phyloP scores from a whole-genome alignment of 352 stramenopile genomes.

The Phytophthora tubulina region DNA sequence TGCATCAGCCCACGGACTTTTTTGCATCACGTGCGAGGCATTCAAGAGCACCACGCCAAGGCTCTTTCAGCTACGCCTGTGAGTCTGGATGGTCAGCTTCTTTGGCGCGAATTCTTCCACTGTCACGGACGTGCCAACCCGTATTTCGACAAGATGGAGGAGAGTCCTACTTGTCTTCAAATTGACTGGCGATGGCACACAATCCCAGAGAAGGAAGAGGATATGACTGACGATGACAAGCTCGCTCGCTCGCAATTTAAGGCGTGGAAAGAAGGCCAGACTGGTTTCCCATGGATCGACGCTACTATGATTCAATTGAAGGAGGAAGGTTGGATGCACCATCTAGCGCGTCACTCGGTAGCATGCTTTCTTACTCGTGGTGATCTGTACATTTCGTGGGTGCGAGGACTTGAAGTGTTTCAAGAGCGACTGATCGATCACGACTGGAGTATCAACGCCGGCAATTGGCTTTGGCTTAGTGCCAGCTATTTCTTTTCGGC shows the following conservation, averaged over 20 bases:
- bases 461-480: constrained; percentile 98
- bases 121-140: constrained; percentile 78
- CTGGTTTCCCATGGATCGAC: constrained; percentile 98
- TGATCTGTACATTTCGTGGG: constrained; percentile 97
- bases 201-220: constrained; percentile 71
- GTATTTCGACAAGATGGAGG: constrained; percentile 93
- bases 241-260: constrained; percentile 84
- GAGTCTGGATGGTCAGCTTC: constrained; percentile 93
- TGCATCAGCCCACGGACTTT: constrained; percentile 93
- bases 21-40: constrained; percentile 89
- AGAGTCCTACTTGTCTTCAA: constrained; percentile 61
- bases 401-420: constrained; percentile 92
- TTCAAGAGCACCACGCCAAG: constrained; percentile 76
- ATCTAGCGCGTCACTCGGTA: constrained; percentile 94
- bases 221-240: constrained; percentile 89
- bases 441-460: constrained; percentile 97
- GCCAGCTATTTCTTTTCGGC: constrained; percentile 97
- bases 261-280: constrained; percentile 95
- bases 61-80: constrained; percentile 89
- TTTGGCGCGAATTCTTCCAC: constrained; percentile 98
- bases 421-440: constrained; percentile 96
- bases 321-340: constrained; percentile 92
- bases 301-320: constrained; percentile 96
- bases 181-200: constrained; percentile 90
- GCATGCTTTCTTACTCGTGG: constrained; percentile 99